Base-by-base conservation (phyloP, 1,284 basidiomycete genomes). In the Peniophora sp. region DNA sequence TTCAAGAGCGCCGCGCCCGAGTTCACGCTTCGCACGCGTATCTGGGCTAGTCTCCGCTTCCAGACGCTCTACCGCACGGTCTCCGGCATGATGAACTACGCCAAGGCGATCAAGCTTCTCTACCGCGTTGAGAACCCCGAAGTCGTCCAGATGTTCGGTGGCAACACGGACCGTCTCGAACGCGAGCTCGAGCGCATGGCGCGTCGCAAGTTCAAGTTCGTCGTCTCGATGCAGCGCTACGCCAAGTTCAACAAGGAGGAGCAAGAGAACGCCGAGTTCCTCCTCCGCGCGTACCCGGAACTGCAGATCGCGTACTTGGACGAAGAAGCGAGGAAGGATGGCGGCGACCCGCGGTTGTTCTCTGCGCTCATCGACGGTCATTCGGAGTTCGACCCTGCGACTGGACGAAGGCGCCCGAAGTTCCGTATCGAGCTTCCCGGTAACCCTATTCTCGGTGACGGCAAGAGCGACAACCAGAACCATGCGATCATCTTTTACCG, bases 51-150 rank as follows among this genome's bases (percentile, higher is more conserved):
- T 24, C 79, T 99, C 14, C 92, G 96, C 54, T 96, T 96, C 19
- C 97, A 99, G 74, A 99, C 97, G 2, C 83, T 99, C 32, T 99
- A 99, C 70, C 87, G 97, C 59, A 99, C 96, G 19, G 95, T 99
- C 16, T 97, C 97, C 45, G 97, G 96, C 49, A 98, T 99, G 87
- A 99, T 99, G 97, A 99, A 99, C 76, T 99, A 99, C 70, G 85
- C 91, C 62, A 99, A 99, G 78, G 96, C 97, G 17, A 98, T 99
- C 83, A 99, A 99, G 72, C 78, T 99, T n/a, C 81, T 99, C 25
- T 97, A 98, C 71, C 93, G 96, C 58, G 96, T 99, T 51, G 97
- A 99, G 74, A 99, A 98, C 73, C 97, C 96, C 20, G 96, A 98
- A 68, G 90, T 99, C 47, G 96, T 99, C 3, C 95, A 97, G 72